Conservation (phyloP, 2,329 filamentous ascomycete genomes). For the Graphiopsis chlorocephala region DNA sequence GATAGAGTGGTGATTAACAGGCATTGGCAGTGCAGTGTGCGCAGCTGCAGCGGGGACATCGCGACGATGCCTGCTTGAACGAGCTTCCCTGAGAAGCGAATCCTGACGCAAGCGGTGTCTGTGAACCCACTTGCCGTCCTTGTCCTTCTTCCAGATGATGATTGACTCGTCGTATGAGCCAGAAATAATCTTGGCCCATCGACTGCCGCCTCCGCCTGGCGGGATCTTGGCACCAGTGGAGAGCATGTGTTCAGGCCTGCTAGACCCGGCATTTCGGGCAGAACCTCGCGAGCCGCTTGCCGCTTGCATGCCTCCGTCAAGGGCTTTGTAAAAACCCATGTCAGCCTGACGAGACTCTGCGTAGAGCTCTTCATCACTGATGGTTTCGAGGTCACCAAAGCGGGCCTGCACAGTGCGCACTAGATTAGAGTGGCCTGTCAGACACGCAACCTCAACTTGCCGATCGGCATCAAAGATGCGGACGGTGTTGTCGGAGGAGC, state of each 20-base stretch:
- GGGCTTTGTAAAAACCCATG: constrained; percentile 64
- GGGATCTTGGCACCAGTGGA: constrained; percentile 83
- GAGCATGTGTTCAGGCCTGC: constrained; percentile 70
- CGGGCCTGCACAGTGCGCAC: constrained; percentile 94
- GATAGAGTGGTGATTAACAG: constrained; percentile 3
- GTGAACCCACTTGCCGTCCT: constrained; percentile 77
- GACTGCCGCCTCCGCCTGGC: constrained; percentile 83
- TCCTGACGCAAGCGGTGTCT: constrained; percentile 56
- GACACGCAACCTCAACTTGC: constrained; percentile 82
- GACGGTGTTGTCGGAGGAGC: constrained; percentile 93
- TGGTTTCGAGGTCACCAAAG: constrained; percentile 80
- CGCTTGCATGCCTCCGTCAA: constrained; percentile 44
- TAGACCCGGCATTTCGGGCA: constrained; percentile 66
- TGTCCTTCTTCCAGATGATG: constrained; percentile 86
- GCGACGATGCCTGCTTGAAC: constrained; percentile 17
- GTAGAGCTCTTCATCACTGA: constrained; percentile 69
- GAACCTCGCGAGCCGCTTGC: constrained; percentile 34
- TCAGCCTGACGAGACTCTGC: constrained; percentile 72
- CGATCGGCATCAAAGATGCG: constrained; percentile 89
- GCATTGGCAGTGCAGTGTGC: background rate
- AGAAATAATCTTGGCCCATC: constrained; percentile 91
- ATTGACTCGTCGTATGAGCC: constrained; percentile 96
- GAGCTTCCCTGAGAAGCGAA: constrained; percentile 11
- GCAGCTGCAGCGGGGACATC: background rate
- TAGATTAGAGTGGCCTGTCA: constrained; percentile 76